These are phyloP conservation scores for Raphanus sativus DNA, from an alignment of 345 rosid species.

Conservation along the genomic window DNA sequence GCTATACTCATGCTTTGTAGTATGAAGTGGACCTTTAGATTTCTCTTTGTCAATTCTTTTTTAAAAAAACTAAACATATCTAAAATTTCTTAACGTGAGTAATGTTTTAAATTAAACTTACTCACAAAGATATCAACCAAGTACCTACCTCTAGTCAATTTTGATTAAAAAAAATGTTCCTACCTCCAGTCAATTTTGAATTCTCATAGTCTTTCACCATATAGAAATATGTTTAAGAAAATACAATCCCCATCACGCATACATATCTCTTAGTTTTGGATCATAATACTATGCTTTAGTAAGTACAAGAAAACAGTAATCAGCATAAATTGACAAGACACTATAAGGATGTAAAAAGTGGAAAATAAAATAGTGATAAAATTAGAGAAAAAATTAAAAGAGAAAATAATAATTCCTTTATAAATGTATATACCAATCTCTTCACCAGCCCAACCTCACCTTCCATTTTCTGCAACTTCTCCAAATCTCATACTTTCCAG, in stretches of 20 bases:
- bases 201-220: not conserved
- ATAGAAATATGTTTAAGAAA: not conserved
- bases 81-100: slow-evolving; percentile 3
- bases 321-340: slow-evolving; percentile 29
- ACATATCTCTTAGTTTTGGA: slow-evolving; percentile 16
- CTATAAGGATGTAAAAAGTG: slow-evolving; percentile 28
- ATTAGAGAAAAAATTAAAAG: not conserved
- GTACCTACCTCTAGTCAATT: slow-evolving; percentile 19
- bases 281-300: slow-evolving; percentile 29
- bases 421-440: slow-evolving; percentile 42
- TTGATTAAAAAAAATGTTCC: not conserved
- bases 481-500: slow-evolving; percentile 42
- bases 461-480: slow-evolving; percentile 46
- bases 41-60: slow-evolving; percentile 1
- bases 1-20: slow-evolving; percentile 15
- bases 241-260: slow-evolving; percentile 1
- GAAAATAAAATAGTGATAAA: slow-evolving; percentile 11
- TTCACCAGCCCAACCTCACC: slow-evolving; percentile 39
- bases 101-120: not conserved
- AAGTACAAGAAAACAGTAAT: slow-evolving; percentile 22
- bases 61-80: not conserved
- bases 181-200: slow-evolving; percentile 7
- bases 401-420: slow-evolving; percentile 19
- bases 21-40: slow-evolving; percentile 19
- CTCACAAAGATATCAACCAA: slow-evolving; percentile 4